phyloP scores from a whole-genome alignment of 805 yeast genomes.

The Barnettozyma californica region DNA sequence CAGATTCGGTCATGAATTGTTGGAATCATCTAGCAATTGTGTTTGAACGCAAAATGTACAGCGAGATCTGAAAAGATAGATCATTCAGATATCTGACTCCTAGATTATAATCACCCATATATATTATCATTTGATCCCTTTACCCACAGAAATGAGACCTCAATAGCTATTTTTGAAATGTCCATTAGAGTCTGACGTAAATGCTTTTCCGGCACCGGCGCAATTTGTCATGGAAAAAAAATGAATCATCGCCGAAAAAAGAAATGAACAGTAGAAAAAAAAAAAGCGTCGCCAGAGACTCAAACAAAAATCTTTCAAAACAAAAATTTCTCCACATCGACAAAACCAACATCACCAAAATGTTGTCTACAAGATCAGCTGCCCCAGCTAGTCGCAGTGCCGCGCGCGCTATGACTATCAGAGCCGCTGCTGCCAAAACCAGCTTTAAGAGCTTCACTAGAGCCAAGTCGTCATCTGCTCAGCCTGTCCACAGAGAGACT shows the following conservation, averaged over 20 bases:
- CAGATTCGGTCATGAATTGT: too few species aligned
- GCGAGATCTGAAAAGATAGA: too few species aligned
- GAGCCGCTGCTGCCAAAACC: conserved; percentile 7
- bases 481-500: conserved; percentile 18
- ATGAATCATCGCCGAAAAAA: conserved; percentile 2
- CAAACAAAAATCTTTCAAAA: neutral
- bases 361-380: conserved; percentile 1
- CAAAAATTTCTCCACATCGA: neutral
- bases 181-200: too few species aligned
- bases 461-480: conserved; percentile 10
- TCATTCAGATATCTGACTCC: too few species aligned
- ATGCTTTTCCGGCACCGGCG: neutral
- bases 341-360: neutral
- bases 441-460: conserved; percentile 1
- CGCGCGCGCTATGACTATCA: neutral
- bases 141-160: too few species aligned
- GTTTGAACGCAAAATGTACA: too few species aligned
- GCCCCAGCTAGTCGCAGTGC: neutral
- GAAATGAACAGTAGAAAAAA: neutral
- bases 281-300: neutral
- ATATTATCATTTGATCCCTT: too few species aligned
- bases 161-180: too few species aligned
- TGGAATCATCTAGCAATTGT: too few species aligned
- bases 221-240: neutral
- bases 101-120: too few species aligned